phyloP scores from a whole-genome alignment of 306 rosid genomes.

The Vigna hirtella region DNA sequence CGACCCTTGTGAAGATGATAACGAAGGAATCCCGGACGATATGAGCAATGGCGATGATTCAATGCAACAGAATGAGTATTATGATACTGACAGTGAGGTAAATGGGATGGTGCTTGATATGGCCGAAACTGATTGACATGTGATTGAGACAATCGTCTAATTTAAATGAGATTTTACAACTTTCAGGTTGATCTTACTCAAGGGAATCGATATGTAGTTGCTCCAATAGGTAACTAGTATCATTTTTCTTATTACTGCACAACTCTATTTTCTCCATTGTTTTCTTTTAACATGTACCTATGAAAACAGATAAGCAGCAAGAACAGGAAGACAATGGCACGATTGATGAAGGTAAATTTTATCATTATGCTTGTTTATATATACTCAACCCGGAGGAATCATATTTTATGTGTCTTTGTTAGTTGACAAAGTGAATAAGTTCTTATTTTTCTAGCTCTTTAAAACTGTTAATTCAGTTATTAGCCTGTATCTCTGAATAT shows the following conservation, averaged over 20 bases:
- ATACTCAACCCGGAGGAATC: conserved; percentile 25
- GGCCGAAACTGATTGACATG: conserved; percentile 20
- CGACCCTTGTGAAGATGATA: conserved; percentile 66
- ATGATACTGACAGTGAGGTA: conserved; percentile 64
- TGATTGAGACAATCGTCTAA: conserved; percentile 22
- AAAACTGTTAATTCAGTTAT: conserved; percentile 12
- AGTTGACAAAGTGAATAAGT: too few relatives aligned
- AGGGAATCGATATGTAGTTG: conserved; percentile 72
- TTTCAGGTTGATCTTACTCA: conserved; percentile 72
- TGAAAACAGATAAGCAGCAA: conserved; percentile 67
- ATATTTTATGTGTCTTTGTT: not conserved
- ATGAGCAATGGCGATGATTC: conserved; percentile 52
- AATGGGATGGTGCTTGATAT: conserved; percentile 33
- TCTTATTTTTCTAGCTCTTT: conserved; percentile 5
- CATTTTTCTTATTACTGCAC: not conserved
- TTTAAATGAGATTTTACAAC: conserved; percentile 35
- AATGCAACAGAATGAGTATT: conserved; percentile 50
- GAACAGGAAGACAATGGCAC: conserved; percentile 56
- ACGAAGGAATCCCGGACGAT: conserved; percentile 54
- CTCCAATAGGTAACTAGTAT: conserved; percentile 67
- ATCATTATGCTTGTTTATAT: conserved; percentile 8
- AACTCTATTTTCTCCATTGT: conserved; percentile 20
- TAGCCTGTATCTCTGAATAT: conserved; percentile 11
- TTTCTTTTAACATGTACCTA: conserved; percentile 23
- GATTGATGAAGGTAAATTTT: conserved; percentile 74